phyloP scores from a whole-genome alignment of 2,329 filamentous ascomycete species.

The Stromatinia cepivora region DNA sequence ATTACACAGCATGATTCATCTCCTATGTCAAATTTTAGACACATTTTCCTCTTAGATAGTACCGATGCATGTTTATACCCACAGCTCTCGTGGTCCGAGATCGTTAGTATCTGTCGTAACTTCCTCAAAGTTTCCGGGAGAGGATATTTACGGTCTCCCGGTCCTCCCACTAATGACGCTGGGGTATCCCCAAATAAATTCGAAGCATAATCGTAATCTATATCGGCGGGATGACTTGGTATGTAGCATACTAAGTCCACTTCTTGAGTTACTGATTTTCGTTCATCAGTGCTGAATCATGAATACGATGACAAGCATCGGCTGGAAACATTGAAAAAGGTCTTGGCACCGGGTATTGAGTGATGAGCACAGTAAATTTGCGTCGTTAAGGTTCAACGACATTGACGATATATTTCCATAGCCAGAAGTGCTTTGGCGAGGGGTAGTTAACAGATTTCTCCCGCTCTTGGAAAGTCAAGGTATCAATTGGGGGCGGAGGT shows the following conservation, averaged over 20 bases:
- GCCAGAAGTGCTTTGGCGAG: not conserved
- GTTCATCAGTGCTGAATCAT: slow-evolving; percentile 13
- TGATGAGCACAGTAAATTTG: not conserved
- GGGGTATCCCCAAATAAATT: slow-evolving; percentile 2
- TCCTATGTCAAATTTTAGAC: slow-evolving; percentile 1
- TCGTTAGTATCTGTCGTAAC: slow-evolving; percentile 15
- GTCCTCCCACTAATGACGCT: not conserved
- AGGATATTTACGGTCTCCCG: slow-evolving; percentile 12
- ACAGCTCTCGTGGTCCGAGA: slow-evolving; percentile 6
- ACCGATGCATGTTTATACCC: not conserved
- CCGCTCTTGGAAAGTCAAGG: slow-evolving; percentile 7
- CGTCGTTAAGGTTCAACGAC: not conserved
- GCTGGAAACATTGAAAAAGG: not conserved
- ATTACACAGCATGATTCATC: slow-evolving; percentile 16
- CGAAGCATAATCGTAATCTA: not conserved
- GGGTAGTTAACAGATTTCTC: not conserved
- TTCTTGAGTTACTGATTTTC: not conserved
- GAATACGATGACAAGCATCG: slow-evolving; percentile 7
- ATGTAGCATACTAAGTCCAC: not conserved
- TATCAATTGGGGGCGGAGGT: slow-evolving; percentile 8
- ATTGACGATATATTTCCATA: not conserved
- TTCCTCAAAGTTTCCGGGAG: slow-evolving; percentile 11
- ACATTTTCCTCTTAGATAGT: slow-evolving; percentile 7
- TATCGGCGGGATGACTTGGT: slow-evolving; percentile 6
- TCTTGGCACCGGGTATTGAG: not conserved